phyloP scores from a whole-genome alignment of 345 rosid species.

The Nasturtium officinale region DNA sequence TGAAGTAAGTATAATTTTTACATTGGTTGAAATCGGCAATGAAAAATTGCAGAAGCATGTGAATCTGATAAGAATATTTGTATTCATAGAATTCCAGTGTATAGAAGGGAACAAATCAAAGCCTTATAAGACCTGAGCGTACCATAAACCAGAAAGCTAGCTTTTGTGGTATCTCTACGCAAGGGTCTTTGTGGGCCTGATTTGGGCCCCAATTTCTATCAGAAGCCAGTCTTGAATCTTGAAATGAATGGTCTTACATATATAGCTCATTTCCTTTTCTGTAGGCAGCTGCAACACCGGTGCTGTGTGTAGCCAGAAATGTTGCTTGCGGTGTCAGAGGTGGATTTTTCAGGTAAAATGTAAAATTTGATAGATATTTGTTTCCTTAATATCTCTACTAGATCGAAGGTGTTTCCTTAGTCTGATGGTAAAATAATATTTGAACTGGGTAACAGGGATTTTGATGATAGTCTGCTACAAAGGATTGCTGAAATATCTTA shows the following conservation, averaged over 20 bases:
- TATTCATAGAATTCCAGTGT: background rate
- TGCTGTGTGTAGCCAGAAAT: slow-evolving; percentile 88
- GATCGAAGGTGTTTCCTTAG: slow-evolving; percentile 27
- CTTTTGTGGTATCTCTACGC: slow-evolving; percentile 21
- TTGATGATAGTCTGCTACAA: slow-evolving; percentile 87
- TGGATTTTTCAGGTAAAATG: slow-evolving; percentile 88
- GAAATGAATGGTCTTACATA: slow-evolving; percentile 32
- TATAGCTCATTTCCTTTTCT: slow-evolving; percentile 46
- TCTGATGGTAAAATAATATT: slow-evolving; percentile 31
- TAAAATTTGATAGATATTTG: slow-evolving; percentile 7
- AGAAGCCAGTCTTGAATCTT: slow-evolving; percentile 20
- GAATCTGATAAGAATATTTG: slow-evolving; percentile 18
- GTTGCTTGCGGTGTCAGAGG: slow-evolving; percentile 97
- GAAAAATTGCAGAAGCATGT: slow-evolving; percentile 34
- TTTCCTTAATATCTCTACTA: slow-evolving; percentile 20
- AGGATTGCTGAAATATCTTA: slow-evolving; percentile 71
- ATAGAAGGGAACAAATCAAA: slow-evolving; percentile 14
- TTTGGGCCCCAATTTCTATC: slow-evolving; percentile 15
- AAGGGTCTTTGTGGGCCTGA: slow-evolving; percentile 21
- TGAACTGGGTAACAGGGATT: slow-evolving; percentile 68
- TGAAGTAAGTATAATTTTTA: slow-evolving; percentile 61
- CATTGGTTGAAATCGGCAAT: slow-evolving; percentile 14
- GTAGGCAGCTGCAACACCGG: slow-evolving; percentile 79
- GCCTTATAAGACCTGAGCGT: slow-evolving; percentile 2
- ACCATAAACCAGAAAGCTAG: slow-evolving; percentile 23